Evolutionary conservation across 805 yeast species (phyloP), one percentile per base, ranked within the genome.

Genomic region (Saccharomycopsis vini): DNA sequence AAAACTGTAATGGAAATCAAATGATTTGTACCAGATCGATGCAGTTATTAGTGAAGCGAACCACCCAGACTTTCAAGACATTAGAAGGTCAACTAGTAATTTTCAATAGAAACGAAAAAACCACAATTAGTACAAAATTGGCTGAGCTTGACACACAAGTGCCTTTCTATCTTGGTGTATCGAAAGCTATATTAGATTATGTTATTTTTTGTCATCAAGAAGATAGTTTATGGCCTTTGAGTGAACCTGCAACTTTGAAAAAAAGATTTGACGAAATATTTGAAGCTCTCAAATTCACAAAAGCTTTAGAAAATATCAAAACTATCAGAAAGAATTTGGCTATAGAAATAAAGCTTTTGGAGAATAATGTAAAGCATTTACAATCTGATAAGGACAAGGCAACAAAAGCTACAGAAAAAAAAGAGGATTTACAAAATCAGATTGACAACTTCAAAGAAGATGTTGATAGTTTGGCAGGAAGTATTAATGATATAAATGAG

Each of bases 181-280:
- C 95, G 0, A 75, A 77, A 46, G 84, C 97, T 0, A 77, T 92
- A 43, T 63, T 92, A 41, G 95, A 90, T 52, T 86, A 87, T 58
- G 98, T 92, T 34, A 80, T 90, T 1, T 92, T 92, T 62, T 90
- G 98, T 56, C 99, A 92, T 57, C 99, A 92, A 60, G 99, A 92
- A 56, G 99, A 92, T 48, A 80, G 90, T 54, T 62, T 87, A 23
- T 92, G 99, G 99, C 99, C 99, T 1, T 67, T 92, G 39, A 76
- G 89, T 53, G 99, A 92, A 61, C 94, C 98, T 1, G 71, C 95
- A 2, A 73, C 73, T 10, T 70, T 92, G 58, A 94, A 92, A 62
- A 89, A 89, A 62, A 73, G 90, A 42, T 94, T 92, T 55, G 98
- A 92, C 60, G 98, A 92, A 61, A 90, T 92, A 6, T 92, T 92